Evolutionary conservation across 495 filamentous ascomycete genomes (phyloP), one percentile per base, ranked within the genome.

Genomic region (Aspergillus sclerotiicarbonarius): DNA sequence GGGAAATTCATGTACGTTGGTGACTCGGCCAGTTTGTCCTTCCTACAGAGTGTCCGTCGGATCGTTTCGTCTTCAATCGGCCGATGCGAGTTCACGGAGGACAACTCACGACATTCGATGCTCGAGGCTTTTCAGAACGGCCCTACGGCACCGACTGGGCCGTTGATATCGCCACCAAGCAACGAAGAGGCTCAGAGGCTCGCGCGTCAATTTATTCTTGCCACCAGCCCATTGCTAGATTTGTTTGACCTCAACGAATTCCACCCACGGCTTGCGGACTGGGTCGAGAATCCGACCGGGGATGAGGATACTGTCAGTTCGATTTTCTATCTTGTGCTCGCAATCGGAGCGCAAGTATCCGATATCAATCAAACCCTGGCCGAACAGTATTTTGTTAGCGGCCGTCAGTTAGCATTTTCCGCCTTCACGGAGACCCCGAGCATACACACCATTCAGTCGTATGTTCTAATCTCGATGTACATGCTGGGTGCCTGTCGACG

Each of bases 11-110:
- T 81, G 70, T 91, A 90, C 61, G 80, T 91, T 57, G 88, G 88
- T 29, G 87, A 91, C 62, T 86, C 87, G 0, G 87, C 87, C 1
- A 87, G 84, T 44, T 72, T 90, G 49, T 88, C 88, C 2, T 89
- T 87, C 61, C 65, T 91, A 44, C 86, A 90, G 61, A 78, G 87
- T 56, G 81, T 90, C 41, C 85, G 87, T 32, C 85, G 88, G 62
- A 87, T 90, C 56, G 86, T 91, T 12, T 84, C 84, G 37, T 85
- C 79, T 46, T 82, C 83, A 13, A 82, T 83, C 20, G 87, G 88
- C 6, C 65, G 80, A 3, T 88, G 85, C 8, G 76, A 80, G 6
- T 90, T 91, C 54, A 90, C 87, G 8, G 74, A 82, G 47, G 88
- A 90, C 61, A 87, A 84, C 15, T 81, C 80, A 51, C 77, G 87